Conservation (phyloP, 805 yeast genomes). For the Metschnikowia drakensbergensis region DNA sequence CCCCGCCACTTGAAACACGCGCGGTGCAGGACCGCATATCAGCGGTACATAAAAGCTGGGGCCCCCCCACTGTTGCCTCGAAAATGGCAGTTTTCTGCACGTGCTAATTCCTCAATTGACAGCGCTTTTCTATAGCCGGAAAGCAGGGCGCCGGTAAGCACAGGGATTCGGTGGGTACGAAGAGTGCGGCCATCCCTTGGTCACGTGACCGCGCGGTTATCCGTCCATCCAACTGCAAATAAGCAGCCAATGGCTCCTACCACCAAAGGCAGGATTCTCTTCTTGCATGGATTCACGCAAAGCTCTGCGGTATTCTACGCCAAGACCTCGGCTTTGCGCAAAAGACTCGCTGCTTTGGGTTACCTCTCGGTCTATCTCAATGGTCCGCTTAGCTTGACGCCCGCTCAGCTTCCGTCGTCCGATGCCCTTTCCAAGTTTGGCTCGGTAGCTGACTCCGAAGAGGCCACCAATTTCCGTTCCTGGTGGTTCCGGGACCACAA, state of each 20-base stretch:
- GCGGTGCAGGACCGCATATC: no score
- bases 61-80: no score
- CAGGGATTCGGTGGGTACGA: no score
- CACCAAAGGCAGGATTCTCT: slow-evolving; percentile 56
- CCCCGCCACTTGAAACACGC: no score
- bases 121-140: no score
- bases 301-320: slow-evolving; percentile 79
- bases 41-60: no score
- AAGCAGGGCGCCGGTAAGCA: no score
- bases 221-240: no score
- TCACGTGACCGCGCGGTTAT: no score
- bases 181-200: no score
- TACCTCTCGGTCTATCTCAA: slow-evolving; percentile 73
- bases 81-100: no score
- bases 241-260: neutral
- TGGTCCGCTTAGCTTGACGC: slow-evolving; percentile 66
- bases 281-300: slow-evolving; percentile 89
- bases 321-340: slow-evolving; percentile 85
- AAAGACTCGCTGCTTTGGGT: slow-evolving; percentile 60
- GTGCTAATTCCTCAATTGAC: no score
- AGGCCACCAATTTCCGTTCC: slow-evolving; percentile 43
- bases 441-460: slow-evolving; percentile 36
- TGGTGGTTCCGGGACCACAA: slow-evolving; percentile 74
- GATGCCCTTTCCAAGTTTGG: slow-evolving; percentile 50
- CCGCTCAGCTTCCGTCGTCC: slow-evolving; percentile 72